Percentiles rank a stretch among this genome's conserved stretches.
Evolutionary conservation across 257 asterid species (phyloP).

Genomic region (Coffea canephora): DNA sequence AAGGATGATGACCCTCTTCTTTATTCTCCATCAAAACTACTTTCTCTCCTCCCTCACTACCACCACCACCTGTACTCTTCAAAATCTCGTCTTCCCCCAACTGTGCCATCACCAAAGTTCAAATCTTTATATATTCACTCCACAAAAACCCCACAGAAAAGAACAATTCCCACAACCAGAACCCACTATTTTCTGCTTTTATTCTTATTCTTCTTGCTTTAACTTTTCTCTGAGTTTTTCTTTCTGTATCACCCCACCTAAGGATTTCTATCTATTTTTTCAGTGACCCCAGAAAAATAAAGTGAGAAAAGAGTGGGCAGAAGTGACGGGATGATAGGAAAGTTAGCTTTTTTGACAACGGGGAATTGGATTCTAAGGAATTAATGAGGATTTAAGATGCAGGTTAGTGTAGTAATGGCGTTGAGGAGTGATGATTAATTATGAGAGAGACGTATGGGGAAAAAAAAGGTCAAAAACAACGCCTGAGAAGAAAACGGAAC

Average conservation of each 20-base stretch:
- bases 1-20: constrained; percentile 43
- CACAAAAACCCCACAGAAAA: neutral
- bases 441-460: neutral
- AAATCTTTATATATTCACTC: neutral
- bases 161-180: neutral
- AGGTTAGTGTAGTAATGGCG: constrained; percentile 29
- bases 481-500: constrained; percentile 16
- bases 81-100: constrained; percentile 16
- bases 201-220: constrained; percentile 14
- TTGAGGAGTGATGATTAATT: constrained; percentile 12
- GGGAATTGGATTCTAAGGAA: constrained; percentile 19
- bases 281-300: neutral
- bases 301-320: neutral
- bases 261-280: neutral
- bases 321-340: constrained; percentile 4
- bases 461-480: constrained; percentile 15
- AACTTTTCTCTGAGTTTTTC: neutral
- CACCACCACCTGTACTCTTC: neutral
- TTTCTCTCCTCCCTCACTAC: constrained; percentile 15
- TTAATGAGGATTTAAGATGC: constrained; percentile 35
- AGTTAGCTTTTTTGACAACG: neutral
- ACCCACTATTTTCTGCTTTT: neutral
- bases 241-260: constrained; percentile 6
- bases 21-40: constrained; percentile 7
- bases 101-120: constrained; percentile 3